Evolutionary conservation across 768 basidiomycete genomes (phyloP).

Genomic region (Tricholoma saponaceum): DNA sequence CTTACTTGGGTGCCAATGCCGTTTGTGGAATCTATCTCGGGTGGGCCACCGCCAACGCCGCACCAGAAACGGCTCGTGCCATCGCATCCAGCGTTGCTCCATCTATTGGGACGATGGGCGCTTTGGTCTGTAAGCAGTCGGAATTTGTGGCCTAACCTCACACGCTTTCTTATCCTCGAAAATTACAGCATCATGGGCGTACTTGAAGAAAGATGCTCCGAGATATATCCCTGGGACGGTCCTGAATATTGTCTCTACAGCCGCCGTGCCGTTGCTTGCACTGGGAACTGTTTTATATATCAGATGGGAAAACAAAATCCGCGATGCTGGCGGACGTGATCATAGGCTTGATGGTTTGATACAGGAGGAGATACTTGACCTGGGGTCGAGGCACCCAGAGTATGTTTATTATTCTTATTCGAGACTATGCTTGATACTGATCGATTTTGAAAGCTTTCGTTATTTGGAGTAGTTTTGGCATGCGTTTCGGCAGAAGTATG

Average conservation of each 20-base stretch:
- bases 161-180: neutral
- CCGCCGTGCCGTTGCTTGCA: neutral
- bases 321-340: neutral
- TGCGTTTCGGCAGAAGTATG: no score
- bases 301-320: neutral
- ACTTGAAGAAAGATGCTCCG: neutral
- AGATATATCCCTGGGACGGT: neutral
- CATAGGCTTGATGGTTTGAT: neutral
- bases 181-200: neutral
- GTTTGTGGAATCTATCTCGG: neutral
- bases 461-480: neutral
- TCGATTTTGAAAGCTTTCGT: neutral
- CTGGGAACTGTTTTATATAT: neutral
- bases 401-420: neutral
- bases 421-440: neutral
- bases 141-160: neutral
- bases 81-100: neutral
- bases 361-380: neutral
- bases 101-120: neutral
- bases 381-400: neutral
- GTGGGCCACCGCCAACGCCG: neutral
- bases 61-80: neutral
- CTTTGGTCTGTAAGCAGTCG: neutral
- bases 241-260: neutral
- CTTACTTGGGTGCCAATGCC: neutral